Percentiles rank a stretch among this genome's conserved stretches.
phyloP scores from a whole-genome alignment of 2,329 filamentous ascomycete genomes.

The Ustilaginoidea virens region DNA sequence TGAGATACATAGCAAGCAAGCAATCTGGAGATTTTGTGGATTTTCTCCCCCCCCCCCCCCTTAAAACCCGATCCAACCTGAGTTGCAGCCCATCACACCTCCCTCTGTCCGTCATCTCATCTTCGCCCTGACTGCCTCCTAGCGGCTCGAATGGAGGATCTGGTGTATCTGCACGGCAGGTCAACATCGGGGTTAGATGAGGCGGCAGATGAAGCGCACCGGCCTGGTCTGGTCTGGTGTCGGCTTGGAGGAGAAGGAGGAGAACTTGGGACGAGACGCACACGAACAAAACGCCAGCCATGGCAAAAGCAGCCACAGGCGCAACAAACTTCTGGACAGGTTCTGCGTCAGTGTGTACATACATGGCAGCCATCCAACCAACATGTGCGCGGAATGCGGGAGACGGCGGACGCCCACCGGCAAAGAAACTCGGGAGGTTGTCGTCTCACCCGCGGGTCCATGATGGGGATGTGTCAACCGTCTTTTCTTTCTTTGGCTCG shows the following conservation, averaged over 20 bases:
- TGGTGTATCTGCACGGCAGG: too few relatives aligned
- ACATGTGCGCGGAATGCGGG: too few relatives aligned
- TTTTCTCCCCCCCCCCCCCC: too few relatives aligned
- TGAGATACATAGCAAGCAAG: slow-evolving; percentile 6
- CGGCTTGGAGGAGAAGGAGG: background rate
- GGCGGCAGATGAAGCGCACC: background rate
- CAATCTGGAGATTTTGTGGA: background rate
- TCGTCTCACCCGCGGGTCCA: slow-evolving; percentile 17
- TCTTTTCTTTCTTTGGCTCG: too few relatives aligned
- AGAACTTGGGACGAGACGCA: slow-evolving; percentile 11
- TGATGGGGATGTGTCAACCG: slow-evolving; percentile 3
- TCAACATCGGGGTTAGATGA: background rate
- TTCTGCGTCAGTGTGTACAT: too few relatives aligned
- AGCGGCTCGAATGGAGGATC: slow-evolving; percentile 24
- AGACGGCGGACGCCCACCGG: too few relatives aligned
- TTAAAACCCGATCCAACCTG: too few relatives aligned
- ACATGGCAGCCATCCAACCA: too few relatives aligned
- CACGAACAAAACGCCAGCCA: slow-evolving; percentile 35
- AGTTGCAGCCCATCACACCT: too few relatives aligned
- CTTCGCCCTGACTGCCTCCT: slow-evolving; percentile 15
- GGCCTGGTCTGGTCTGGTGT: background rate
- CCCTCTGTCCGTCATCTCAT: too few relatives aligned
- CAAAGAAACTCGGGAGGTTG: too few relatives aligned
- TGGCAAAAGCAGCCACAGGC: slow-evolving; percentile 36
- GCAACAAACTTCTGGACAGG: slow-evolving; percentile 27